phyloP scores from a whole-genome alignment of 2,329 filamentous ascomycete species.

The Fusarium coffeatum region DNA sequence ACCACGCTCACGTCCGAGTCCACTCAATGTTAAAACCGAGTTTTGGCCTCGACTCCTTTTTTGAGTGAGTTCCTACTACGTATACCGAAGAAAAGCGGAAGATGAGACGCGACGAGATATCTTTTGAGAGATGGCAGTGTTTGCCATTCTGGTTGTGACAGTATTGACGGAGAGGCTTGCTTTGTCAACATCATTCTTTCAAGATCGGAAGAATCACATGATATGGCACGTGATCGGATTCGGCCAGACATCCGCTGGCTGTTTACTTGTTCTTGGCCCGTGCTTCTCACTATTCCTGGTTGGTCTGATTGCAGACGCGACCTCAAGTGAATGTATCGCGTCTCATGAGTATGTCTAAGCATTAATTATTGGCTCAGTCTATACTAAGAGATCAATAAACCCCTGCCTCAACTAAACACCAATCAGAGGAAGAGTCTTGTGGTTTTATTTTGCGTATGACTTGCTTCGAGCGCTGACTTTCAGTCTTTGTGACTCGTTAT shows the following conservation, averaged over 20 bases:
- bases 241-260: fast-evolving
- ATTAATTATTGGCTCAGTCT: slow-evolving; percentile 9
- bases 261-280: not conserved
- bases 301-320: slow-evolving; percentile 24
- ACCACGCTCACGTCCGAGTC: slow-evolving; percentile 30
- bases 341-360: slow-evolving; percentile 19
- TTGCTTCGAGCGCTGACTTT: slow-evolving; percentile 3
- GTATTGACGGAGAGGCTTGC: not conserved
- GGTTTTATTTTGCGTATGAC: slow-evolving; percentile 2
- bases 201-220: not conserved
- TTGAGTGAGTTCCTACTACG: not conserved
- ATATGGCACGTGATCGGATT: slow-evolving; percentile 3
- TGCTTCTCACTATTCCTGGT: slow-evolving; percentile 3
- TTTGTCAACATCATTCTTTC: not conserved
- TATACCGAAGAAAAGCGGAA: slow-evolving; percentile 2
- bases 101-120: not conserved
- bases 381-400: slow-evolving; percentile 8
- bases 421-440: slow-evolving; percentile 11
- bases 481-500: slow-evolving; percentile 8
- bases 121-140: not conserved
- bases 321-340: slow-evolving; percentile 27
- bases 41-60: slow-evolving; percentile 7
- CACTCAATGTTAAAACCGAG: slow-evolving; percentile 34
- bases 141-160: not conserved
- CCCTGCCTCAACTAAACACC: not conserved